phyloP scores from a whole-genome alignment of 345 rosid species.

The Rhodamnia rubescens region DNA sequence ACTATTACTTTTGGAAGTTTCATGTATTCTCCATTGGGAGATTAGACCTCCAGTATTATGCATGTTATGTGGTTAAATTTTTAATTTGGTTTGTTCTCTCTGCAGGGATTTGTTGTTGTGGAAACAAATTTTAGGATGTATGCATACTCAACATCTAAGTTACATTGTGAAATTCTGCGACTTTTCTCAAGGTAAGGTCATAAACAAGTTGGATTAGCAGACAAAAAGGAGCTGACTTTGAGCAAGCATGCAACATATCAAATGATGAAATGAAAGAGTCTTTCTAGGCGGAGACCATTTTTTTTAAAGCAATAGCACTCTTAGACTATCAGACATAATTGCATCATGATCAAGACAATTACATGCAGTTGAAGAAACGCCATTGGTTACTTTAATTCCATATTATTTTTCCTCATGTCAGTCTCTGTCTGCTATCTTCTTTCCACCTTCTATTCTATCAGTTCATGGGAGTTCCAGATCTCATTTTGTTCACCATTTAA shows the following conservation, averaged over 20 bases:
- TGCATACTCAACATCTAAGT: constrained; percentile 89
- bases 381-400: background rate
- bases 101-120: constrained; percentile 84
- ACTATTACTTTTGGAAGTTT: background rate
- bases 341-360: too few relatives aligned
- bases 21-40: background rate
- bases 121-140: constrained; percentile 93
- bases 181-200: constrained; percentile 70
- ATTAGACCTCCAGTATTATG: background rate
- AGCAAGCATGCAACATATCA: background rate
- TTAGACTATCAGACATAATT: background rate
- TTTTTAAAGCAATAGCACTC: background rate
- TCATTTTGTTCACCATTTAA: background rate
- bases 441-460: background rate
- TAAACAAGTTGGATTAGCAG: background rate
- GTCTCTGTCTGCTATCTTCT: background rate
- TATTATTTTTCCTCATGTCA: background rate
- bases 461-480: background rate
- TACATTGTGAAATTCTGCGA: constrained; percentile 82
- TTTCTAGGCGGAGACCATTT: background rate
- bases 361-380: background rate
- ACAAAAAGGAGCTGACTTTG: background rate
- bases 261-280: background rate
- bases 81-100: constrained; percentile 1
- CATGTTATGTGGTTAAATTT: background rate